phyloP scores from a whole-genome alignment of 1,139 yeast genomes.

The Sugiyamaella japonica region DNA sequence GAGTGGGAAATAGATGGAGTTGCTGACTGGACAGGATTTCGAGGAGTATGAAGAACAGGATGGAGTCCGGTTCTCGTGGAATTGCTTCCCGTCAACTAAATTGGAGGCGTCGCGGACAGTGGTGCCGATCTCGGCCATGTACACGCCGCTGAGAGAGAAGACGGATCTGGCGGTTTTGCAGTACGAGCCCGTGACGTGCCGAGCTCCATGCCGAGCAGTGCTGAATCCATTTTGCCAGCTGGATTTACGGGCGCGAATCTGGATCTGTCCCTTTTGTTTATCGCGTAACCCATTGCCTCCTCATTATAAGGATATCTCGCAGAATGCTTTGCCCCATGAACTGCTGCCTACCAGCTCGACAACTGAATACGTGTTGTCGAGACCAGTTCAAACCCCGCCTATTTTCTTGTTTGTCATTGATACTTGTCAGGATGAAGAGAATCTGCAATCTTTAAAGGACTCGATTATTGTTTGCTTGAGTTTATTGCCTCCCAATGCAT shows the following conservation, averaged over 20 bases:
- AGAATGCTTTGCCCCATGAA: conserved; percentile 85
- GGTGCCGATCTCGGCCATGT: conserved; percentile 91
- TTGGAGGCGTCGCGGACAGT: conserved; percentile 90
- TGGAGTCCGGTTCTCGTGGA: conserved; percentile 92
- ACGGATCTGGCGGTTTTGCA: conserved; percentile 78
- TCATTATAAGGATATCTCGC: conserved; percentile 82
- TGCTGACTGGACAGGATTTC: conserved; percentile 50
- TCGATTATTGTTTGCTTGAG: conserved; percentile 78
- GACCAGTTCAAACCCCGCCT: conserved; percentile 93
- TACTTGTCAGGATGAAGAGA: conserved; percentile 92
- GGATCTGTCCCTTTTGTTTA: conserved; percentile 90
- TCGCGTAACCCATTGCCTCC: conserved; percentile 84
- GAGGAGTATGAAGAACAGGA: conserved; percentile 84
- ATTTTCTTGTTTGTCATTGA: conserved; percentile 88
- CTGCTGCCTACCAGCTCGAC: conserved; percentile 77
- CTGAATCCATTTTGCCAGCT: conserved; percentile 83
- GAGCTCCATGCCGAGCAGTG: conserved; percentile 79
- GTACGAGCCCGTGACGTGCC: conserved; percentile 89
- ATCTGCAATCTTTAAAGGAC: conserved; percentile 84
- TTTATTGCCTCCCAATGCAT: conserved; percentile 87
- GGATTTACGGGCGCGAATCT: conserved; percentile 76
- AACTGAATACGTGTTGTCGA: conserved; percentile 83
- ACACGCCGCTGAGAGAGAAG: conserved; percentile 84
- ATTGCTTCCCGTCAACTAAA: conserved; percentile 82
- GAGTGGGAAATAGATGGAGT: background rate